Base-by-base conservation (phyloP, 2,329 filamentous ascomycete species). In the Colletotrichum ledebouriae region DNA sequence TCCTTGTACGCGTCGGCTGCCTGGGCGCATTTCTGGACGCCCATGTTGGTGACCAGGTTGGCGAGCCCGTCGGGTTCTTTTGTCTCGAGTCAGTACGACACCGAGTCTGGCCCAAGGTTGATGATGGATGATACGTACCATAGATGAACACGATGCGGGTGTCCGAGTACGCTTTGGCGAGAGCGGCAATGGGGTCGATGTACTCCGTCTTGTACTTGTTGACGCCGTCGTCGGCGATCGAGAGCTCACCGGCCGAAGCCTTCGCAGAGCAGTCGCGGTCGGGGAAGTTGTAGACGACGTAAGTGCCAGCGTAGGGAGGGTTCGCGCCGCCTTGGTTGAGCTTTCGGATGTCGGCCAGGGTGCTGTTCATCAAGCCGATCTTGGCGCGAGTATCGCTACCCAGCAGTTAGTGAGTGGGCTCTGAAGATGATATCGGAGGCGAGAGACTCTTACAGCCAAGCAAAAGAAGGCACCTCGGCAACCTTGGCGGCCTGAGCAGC, bases 201-300 rank as follows among this genome's bases (percentile, higher is more conserved):
- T 78, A 79, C 41, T 72, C 70, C 11, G 44, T 70, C 73, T 78
- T 72, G 69, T 79, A 79, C 57, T 71, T 76, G 20, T 72, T 63
- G 2, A 78, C 59, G 59, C 77, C 73, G 11, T 73, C 74, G 33
- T 75, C 73, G 56, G 73, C 74, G 10, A 79, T 70, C 9, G 70
- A 50, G 17, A 75, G 74, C 66, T 79, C 78, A 70, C 78, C 78
- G 42, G 78, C 79, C 41, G 77, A 79, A 15, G 77, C 76, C 57
- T 75, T 72, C 22, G 78, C 78, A 39, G 76, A 75, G 72, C 78
- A 80, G 73, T 80, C 78, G 72, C 78, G 76, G 61, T 77, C 77
- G 42, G 78, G 78, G 39, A 80, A 76, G 75, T 80, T 77, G 70
- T 80, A 80, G 57, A 80, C 72, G 52, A 80, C 78, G 12, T 79